A percentile compares a stretch with the other conserved stretches of the same genome.
Conservation (phyloP, 345 rosid genomes). For the Salix udensis region DNA sequence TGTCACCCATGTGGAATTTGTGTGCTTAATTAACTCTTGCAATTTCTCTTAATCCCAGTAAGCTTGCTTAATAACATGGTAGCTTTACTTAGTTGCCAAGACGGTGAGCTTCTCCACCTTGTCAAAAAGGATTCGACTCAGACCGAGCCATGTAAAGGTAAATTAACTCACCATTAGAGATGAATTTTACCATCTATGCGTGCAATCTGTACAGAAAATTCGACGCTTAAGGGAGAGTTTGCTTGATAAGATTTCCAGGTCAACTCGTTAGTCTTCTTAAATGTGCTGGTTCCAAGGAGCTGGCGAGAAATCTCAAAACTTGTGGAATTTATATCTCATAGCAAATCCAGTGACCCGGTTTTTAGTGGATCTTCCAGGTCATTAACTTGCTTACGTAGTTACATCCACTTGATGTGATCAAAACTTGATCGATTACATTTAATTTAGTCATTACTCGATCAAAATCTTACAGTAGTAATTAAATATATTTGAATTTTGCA, state of each 20-base stretch:
- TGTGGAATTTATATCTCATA: neutral
- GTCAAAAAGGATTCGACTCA: neutral
- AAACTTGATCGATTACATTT: neutral
- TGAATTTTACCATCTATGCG: too few species aligned
- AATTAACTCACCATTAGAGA: neutral
- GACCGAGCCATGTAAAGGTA: neutral
- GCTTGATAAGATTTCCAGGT: neutral
- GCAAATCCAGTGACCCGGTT: neutral
- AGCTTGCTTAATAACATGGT: neutral
- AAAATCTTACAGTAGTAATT: too few species aligned
- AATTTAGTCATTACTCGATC: too few species aligned
- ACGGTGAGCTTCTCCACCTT: neutral
- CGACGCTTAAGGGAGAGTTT: neutral
- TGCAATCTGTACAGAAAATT: neutral
- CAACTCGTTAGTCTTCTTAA: neutral
- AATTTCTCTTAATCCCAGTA: neutral
- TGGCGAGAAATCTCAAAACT: neutral
- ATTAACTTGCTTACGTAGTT: neutral
- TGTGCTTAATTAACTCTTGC: neutral
- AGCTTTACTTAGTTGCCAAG: neutral
- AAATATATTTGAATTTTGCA: too few species aligned
- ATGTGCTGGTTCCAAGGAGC: neutral
- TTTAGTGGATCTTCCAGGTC: neutral
- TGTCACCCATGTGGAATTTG: too few species aligned
- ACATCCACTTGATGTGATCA: too few species aligned